phyloP scores from a whole-genome alignment of 1,284 basidiomycete species.

The Ustilago hordei region DNA sequence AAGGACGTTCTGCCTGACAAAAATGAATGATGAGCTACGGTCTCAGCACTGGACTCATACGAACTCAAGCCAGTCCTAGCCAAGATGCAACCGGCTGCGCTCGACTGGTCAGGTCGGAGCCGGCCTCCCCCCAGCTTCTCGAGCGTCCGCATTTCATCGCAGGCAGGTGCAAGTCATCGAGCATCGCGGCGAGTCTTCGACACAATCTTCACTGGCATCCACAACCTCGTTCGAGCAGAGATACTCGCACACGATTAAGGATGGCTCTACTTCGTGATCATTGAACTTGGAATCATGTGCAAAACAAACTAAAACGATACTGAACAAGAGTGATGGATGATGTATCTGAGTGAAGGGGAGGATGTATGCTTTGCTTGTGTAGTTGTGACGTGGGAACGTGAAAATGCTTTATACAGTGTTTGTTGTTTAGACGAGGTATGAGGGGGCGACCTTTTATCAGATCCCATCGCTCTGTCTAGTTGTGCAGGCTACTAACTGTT shows the following conservation, averaged over 20 bases:
- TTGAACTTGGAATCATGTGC: slow-evolving; percentile 7
- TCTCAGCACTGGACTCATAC: too few species aligned
- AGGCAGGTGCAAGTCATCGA: too few species aligned
- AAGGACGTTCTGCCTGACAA: neutral
- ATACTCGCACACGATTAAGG: too few species aligned
- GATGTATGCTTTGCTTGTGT: slow-evolving; percentile 6
- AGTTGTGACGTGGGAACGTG: neutral
- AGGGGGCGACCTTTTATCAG: neutral
- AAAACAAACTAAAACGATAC: neutral
- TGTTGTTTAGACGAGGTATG: neutral
- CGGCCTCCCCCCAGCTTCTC: too few species aligned
- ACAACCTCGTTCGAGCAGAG: too few species aligned
- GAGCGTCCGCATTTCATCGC: too few species aligned
- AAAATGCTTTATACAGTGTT: slow-evolving; percentile 3
- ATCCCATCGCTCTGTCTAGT: slow-evolving; percentile 12
- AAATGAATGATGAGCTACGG: too few species aligned
- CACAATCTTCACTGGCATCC: too few species aligned
- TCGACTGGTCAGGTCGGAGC: too few species aligned
- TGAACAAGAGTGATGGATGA: neutral
- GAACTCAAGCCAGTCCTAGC: too few species aligned
- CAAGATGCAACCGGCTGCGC: too few species aligned
- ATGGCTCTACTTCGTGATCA: neutral
- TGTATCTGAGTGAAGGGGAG: neutral
- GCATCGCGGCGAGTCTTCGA: too few species aligned
- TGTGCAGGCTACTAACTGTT: neutral